These are phyloP conservation scores for Cydonia oblonga DNA, from an alignment of 331 rosid species.

Conservation along the genomic window DNA sequence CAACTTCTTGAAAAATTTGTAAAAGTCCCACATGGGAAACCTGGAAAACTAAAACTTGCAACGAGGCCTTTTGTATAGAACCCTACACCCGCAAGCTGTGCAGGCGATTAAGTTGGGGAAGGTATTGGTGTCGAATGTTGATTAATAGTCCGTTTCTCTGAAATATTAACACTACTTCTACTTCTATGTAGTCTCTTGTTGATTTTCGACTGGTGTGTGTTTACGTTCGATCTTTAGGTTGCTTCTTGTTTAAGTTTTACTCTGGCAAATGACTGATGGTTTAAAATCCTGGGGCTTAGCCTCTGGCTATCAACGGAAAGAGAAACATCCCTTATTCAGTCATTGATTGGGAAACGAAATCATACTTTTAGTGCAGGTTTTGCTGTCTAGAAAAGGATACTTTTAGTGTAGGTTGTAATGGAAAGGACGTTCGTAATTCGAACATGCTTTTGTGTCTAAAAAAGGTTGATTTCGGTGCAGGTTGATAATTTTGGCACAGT, in stretches of 20 bases:
- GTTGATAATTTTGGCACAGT: constrained; percentile 89
- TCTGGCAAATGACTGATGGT: neutral
- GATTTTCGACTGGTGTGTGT: neutral
- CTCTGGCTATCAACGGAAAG: neutral
- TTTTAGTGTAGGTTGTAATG: neutral
- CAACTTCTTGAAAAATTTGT: neutral
- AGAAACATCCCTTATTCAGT: neutral
- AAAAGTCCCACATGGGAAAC: neutral
- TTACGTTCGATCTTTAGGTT: neutral
- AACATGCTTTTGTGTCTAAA: constrained; percentile 10
- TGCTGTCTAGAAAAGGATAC: neutral
- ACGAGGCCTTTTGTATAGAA: neutral
- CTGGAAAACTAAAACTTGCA: neutral
- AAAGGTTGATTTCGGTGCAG: constrained; percentile 24
- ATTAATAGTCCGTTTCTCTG: neutral
- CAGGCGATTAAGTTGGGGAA: neutral
- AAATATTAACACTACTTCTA: neutral
- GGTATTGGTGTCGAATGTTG: neutral
- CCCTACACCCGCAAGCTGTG: neutral
- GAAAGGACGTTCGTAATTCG: neutral
- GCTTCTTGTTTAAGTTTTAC: neutral
- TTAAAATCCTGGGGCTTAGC: neutral
- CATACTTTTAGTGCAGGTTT: neutral
- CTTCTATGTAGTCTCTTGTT: neutral
- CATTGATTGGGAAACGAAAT: neutral